Conservation (phyloP, 2,329 filamentous ascomycete species). For the Teratosphaeria epicoccoides region DNA sequence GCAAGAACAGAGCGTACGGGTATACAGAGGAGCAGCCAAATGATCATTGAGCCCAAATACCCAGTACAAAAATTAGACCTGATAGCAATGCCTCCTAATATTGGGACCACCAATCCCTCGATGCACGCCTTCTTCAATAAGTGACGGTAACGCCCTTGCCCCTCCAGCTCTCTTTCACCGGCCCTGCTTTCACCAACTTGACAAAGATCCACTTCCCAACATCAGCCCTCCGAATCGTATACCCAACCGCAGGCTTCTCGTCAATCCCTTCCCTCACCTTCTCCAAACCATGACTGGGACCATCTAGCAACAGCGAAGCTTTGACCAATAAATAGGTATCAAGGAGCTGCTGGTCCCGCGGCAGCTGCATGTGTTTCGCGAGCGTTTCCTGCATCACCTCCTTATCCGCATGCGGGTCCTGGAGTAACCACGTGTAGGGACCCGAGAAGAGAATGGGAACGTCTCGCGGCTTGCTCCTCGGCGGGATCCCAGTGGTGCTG, state of each 20-base stretch:
- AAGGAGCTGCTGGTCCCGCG: conserved; percentile 13
- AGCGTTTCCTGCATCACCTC: conserved; percentile 26
- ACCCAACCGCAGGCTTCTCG: conserved; percentile 28
- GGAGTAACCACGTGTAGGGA: conserved; percentile 28
- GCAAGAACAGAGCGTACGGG: not conserved
- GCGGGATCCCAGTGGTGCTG: conserved; percentile 30
- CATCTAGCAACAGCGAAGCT: conserved; percentile 29
- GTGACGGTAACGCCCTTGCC: not conserved
- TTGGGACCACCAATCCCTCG: not conserved
- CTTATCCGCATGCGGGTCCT: conserved; percentile 33
- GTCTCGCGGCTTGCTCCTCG: conserved; percentile 21
- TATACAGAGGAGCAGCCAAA: not conserved
- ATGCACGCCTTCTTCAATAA: not conserved
- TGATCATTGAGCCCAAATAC: not conserved
- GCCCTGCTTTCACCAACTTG: conserved; percentile 19
- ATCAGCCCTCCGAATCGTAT: conserved; percentile 28
- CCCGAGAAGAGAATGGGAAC: conserved; percentile 25
- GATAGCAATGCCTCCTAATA: not conserved
- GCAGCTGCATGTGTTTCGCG: conserved; percentile 13
- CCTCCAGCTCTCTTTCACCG: not conserved
- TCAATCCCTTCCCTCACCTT: conserved; percentile 25
- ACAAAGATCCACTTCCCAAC: conserved; percentile 32
- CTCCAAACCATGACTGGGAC: conserved; percentile 16
- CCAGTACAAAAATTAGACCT: not conserved
- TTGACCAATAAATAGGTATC: conserved; percentile 26